A percentile compares a stretch with the other conserved stretches of the same genome.
These are phyloP conservation scores for Hanseniaspora vineae DNA, from an alignment of 805 yeast genomes.

Conservation along the genomic window DNA sequence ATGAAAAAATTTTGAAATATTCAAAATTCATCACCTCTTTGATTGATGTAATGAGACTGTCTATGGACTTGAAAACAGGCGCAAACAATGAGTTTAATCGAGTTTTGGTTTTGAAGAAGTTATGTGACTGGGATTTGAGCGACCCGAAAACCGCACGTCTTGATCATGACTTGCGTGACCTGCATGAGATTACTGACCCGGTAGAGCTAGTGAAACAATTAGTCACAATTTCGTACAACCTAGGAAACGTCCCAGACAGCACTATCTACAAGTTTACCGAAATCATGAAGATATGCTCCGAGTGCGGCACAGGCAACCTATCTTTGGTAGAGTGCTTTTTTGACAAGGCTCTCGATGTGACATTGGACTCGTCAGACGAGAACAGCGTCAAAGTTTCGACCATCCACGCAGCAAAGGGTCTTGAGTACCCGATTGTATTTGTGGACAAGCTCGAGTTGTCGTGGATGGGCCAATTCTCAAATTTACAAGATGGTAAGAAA, in stretches of 20 bases:
- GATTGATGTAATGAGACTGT: conserved; percentile 32
- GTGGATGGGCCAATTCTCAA: not conserved
- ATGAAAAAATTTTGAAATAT: conserved; percentile 23
- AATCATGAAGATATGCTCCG: conserved; percentile 21
- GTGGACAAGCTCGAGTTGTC: conserved; percentile 12
- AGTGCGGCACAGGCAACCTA: conserved; percentile 13
- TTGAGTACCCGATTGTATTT: conserved; percentile 62
- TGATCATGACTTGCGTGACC: not conserved
- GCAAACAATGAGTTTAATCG: not conserved
- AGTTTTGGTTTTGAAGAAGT: not conserved
- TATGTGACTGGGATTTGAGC: not conserved
- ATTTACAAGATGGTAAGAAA: not conserved
- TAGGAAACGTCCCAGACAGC: not conserved
- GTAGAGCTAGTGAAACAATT: not conserved
- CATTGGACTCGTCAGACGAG: not conserved
- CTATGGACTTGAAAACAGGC: not conserved
- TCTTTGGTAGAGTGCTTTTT: conserved; percentile 22
- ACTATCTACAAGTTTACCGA: conserved; percentile 5
- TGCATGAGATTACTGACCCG: not conserved
- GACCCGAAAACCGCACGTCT: not conserved
- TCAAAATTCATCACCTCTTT: conserved; percentile 17
- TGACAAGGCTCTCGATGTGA: conserved; percentile 18
- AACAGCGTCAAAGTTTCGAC: conserved; percentile 45
- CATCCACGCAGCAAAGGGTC: conserved; percentile 62
- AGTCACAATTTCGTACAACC: not conserved